phyloP scores from a whole-genome alignment of 176 grass and related monocot species.

The Leersia perrieri region DNA sequence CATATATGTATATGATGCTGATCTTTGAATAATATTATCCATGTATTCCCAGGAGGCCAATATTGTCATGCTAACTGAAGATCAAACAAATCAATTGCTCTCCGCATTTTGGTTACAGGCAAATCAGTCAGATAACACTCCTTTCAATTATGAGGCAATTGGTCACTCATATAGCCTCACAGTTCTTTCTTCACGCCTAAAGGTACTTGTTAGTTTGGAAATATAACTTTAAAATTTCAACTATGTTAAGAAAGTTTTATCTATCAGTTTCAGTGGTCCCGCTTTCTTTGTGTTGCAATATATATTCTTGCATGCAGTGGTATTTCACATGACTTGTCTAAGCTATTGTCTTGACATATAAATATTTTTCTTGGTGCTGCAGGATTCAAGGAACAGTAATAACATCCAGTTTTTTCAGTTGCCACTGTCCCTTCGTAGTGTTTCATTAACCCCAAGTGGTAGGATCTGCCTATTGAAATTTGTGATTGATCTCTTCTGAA shows the following conservation, averaged over 20 bases:
- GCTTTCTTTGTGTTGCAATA: not conserved
- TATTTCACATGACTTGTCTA: slow-evolving; percentile 19
- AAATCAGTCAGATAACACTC: slow-evolving; percentile 77
- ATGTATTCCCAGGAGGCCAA: slow-evolving; percentile 61
- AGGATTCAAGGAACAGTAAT: slow-evolving; percentile 70
- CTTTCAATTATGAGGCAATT: slow-evolving; percentile 92
- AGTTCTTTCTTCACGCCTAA: slow-evolving; percentile 70
- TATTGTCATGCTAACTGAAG: slow-evolving; percentile 75
- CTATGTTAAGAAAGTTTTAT: not conserved
- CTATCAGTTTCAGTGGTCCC: too few relatives aligned
- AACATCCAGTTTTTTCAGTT: slow-evolving; percentile 75
- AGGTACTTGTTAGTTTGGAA: slow-evolving; percentile 39
- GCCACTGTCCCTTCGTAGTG: slow-evolving; percentile 73
- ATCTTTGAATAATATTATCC: not conserved
- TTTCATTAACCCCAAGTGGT: slow-evolving; percentile 64
- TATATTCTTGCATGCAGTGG: slow-evolving; percentile 10
- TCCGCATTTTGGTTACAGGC: slow-evolving; percentile 93
- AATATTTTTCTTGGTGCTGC: slow-evolving; percentile 36
- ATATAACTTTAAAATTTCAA: slow-evolving; percentile 2
- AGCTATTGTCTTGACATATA: slow-evolving; percentile 4
- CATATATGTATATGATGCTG: not conserved
- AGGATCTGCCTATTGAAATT: slow-evolving; percentile 28
- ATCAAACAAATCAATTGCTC: slow-evolving; percentile 77
- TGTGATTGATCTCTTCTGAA: slow-evolving; percentile 17
- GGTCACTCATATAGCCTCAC: slow-evolving; percentile 79